Conservation (phyloP, 768 basidiomycete genomes). For the Tulasnella sp. region DNA sequence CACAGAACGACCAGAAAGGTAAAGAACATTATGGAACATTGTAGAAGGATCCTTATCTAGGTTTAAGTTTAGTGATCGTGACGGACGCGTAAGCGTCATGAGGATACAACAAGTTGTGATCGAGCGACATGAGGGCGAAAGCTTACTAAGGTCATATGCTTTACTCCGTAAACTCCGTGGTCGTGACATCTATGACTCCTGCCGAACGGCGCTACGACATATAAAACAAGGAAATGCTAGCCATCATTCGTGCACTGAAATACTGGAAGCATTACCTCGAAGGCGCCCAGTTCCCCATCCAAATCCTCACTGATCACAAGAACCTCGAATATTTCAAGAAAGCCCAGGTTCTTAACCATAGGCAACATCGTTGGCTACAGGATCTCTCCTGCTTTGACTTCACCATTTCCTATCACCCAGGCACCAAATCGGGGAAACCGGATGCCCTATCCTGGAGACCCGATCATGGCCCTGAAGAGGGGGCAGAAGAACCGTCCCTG, state of each 20-base stretch:
- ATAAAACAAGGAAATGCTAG: slow-evolving; percentile 43
- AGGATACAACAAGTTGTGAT: no score
- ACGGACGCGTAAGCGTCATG: no score
- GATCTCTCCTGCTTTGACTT: slow-evolving; percentile 38
- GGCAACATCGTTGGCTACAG: slow-evolving; percentile 39
- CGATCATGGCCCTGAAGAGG: slow-evolving; percentile 25
- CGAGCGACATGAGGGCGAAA: no score
- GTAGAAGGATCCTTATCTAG: no score
- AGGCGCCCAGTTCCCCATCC: slow-evolving; percentile 25
- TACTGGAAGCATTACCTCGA: slow-evolving; percentile 35
- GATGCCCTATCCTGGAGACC: slow-evolving; percentile 13
- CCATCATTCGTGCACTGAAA: slow-evolving; percentile 36
- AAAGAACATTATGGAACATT: no score
- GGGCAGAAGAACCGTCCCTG: background rate
- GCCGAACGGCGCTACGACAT: no score
- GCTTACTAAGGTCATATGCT: no score
- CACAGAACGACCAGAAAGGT: no score
- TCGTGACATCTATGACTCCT: no score
- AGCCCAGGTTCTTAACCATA: slow-evolving; percentile 27
- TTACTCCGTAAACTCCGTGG: no score
- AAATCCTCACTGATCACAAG: slow-evolving; percentile 37
- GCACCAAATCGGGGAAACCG: slow-evolving; percentile 10
- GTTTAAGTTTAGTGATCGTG: no score
- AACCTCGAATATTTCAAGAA: slow-evolving; percentile 38
- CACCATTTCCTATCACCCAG: slow-evolving; percentile 33